A percentile compares a stretch with the other conserved stretches of the same genome.
Conservation (phyloP, 805 yeast genomes). For the Scheffersomyces coipomensis region DNA sequence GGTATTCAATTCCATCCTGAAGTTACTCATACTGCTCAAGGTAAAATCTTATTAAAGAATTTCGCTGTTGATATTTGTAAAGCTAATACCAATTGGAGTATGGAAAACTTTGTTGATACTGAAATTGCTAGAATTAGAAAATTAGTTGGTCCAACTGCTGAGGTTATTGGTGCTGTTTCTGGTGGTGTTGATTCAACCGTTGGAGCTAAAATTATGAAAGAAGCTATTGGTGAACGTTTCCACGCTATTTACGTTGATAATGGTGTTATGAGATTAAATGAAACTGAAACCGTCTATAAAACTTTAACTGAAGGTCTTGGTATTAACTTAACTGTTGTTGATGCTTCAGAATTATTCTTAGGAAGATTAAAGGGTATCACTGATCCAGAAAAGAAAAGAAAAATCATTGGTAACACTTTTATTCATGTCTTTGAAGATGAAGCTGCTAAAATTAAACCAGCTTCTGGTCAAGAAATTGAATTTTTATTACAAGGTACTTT, state of each 20-base stretch:
- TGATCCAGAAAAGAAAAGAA: slow-evolving; percentile 98
- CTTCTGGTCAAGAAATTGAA: slow-evolving; percentile 86
- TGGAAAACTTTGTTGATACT: slow-evolving; percentile 96
- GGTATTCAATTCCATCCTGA: slow-evolving; percentile 99
- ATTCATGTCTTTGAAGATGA: slow-evolving; percentile 96
- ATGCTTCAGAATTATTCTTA: slow-evolving; percentile 89
- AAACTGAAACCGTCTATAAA: slow-evolving; percentile 83
- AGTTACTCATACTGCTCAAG: slow-evolving; percentile 93
- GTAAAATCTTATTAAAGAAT: slow-evolving; percentile 82
- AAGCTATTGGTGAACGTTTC: slow-evolving; percentile 98
- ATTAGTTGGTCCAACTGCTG: slow-evolving; percentile 95
- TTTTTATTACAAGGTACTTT: slow-evolving; percentile 94
- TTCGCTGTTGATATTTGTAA: slow-evolving; percentile 91
- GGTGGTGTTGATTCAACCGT: slow-evolving; percentile 99
- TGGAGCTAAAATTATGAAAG: slow-evolving; percentile 96
- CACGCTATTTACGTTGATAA: slow-evolving; percentile 98
- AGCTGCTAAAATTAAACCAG: slow-evolving; percentile 88
- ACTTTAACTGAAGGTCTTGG: slow-evolving; percentile 92
- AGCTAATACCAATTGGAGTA: slow-evolving; percentile 90
- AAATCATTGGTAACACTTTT: slow-evolving; percentile 96
- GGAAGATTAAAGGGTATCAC: slow-evolving; percentile 87
- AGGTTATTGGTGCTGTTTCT: slow-evolving; percentile 98
- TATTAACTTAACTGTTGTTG: slow-evolving; percentile 90
- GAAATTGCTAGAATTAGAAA: slow-evolving; percentile 90
- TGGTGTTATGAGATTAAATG: slow-evolving; percentile 95